Evolutionary conservation across 2,329 filamentous ascomycete species (phyloP), one percentile per base, ranked within the genome.

Genomic region (Cladosporium sp.): DNA sequence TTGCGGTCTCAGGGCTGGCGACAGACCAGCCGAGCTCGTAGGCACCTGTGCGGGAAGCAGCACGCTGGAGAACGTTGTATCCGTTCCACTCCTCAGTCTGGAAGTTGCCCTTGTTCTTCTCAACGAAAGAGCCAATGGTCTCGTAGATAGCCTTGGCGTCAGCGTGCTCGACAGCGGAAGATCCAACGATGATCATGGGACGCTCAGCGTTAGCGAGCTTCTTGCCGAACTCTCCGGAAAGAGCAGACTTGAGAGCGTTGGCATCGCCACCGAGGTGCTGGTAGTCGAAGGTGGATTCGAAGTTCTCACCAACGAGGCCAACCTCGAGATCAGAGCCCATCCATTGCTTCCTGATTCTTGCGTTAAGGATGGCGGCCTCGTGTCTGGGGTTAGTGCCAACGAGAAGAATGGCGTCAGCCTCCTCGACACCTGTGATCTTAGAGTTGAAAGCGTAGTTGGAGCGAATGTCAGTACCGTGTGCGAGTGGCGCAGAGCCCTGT

Each of bases 371-470:
- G 59, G 94, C 91, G 62, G 94, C 94, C 78, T 99, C 94, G 72
- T 96, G 91, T 66, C 94, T 87, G 40, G 94, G 89, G 80, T 99
- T 99, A 73, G 90, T 97, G 66, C 93, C 94, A 64, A 99, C 85
- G 60, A 99, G 86, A 56, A 99, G 87, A 61, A 99, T 90, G 67
- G 84, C 86, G 76, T 97, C 94, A 17, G 93, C 91, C 71, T 96
- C 90, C 77, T 99, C 94, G 38, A 97, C 89, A 70, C 92, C 94
- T 74, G 85, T 88, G 71, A 99, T 96, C 74, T 84, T 90, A 38
- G 92, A 96, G 84, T 99, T 99, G 83, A 99, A 97, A 45, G 91
- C 82, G 77, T 95, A 99, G 80, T 94, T 99, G 60, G 92, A 90
- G 65, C 93, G 90, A 60, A 97, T 84, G 70, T 99, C 94, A 63